phyloP scores from a whole-genome alignment of 2,329 filamentous ascomycete genomes.

The Aspergillus unguis region DNA sequence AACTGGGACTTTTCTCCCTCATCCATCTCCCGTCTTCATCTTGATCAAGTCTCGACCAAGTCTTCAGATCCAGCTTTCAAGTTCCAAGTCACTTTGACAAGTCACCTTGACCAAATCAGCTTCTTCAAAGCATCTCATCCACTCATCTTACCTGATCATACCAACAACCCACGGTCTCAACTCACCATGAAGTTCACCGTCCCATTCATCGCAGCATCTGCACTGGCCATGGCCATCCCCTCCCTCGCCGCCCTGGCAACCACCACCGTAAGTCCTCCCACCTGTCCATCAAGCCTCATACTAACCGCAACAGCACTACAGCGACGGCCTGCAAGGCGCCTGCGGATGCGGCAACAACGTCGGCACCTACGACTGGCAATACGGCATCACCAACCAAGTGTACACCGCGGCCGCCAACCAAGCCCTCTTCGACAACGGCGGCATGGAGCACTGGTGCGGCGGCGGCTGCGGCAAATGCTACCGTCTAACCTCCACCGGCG shows the following conservation, averaged over 20 bases:
- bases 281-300: neutral
- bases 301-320: slow-evolving; percentile 7
- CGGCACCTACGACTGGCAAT: slow-evolving; percentile 10
- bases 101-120: neutral
- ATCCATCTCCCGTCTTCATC: too few species aligned
- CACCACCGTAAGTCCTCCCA: slow-evolving; percentile 6
- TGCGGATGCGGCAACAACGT: slow-evolving; percentile 6
- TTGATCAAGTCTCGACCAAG: too few species aligned
- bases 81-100: too few species aligned
- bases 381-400: slow-evolving; percentile 5
- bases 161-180: neutral
- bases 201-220: neutral
- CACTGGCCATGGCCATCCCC: neutral
- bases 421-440: slow-evolving; percentile 21
- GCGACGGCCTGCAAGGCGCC: slow-evolving; percentile 9
- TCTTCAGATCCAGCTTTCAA: too few species aligned
- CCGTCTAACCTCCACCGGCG: slow-evolving; percentile 22
- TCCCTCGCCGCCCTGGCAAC: slow-evolving; percentile 1
- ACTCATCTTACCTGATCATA: neutral
- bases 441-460: slow-evolving; percentile 23
- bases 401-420: slow-evolving; percentile 26
- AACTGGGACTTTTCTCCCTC: too few species aligned
- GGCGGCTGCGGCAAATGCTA: slow-evolving; percentile 27
- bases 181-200: neutral
- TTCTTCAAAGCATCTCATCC: neutral